phyloP scores from a whole-genome alignment of 2,329 filamentous ascomycete genomes.

The Claviceps pazoutovae region DNA sequence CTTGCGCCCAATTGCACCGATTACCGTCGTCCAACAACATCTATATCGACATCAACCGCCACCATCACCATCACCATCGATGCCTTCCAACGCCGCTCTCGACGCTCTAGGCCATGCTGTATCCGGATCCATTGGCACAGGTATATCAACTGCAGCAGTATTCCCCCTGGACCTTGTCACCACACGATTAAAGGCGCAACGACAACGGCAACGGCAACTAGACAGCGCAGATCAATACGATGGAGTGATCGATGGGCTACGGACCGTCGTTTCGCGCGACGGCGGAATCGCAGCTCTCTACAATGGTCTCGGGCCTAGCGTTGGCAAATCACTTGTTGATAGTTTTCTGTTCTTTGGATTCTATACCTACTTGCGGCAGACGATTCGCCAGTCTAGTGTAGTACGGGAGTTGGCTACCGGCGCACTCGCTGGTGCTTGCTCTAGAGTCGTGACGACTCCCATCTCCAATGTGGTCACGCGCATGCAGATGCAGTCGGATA shows the following conservation, averaged over 20 bases:
- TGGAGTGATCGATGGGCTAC: conserved; percentile 53
- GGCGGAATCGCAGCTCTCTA: conserved; percentile 62
- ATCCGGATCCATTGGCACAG: conserved; percentile 65
- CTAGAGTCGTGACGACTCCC: conserved; percentile 65
- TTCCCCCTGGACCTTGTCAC: conserved; percentile 76
- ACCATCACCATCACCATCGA: conserved; percentile 1
- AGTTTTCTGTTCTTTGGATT: conserved; percentile 79
- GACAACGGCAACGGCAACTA: conserved; percentile 26
- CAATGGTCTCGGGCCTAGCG: conserved; percentile 47
- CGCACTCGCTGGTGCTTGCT: conserved; percentile 57
- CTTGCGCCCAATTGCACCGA: too few species aligned
- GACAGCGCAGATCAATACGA: conserved; percentile 39
- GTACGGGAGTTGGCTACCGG: conserved; percentile 64
- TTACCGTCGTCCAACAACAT: too few species aligned
- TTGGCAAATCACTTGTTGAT: conserved; percentile 55
- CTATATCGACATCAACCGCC: background rate
- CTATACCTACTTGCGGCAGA: conserved; percentile 43
- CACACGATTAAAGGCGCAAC: conserved; percentile 69
- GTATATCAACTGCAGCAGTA: conserved; percentile 61
- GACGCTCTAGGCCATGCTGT: conserved; percentile 70
- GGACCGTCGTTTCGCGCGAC: conserved; percentile 56
- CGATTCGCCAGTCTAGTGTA: conserved; percentile 36
- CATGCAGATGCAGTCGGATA: conserved; percentile 53
- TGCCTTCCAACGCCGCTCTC: conserved; percentile 29
- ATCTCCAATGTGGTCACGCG: conserved; percentile 70